Evolutionary conservation across 2,329 filamentous ascomycete genomes (phyloP), one percentile per base, ranked within the genome.

Genomic region (Aspergillus brasiliensis): DNA sequence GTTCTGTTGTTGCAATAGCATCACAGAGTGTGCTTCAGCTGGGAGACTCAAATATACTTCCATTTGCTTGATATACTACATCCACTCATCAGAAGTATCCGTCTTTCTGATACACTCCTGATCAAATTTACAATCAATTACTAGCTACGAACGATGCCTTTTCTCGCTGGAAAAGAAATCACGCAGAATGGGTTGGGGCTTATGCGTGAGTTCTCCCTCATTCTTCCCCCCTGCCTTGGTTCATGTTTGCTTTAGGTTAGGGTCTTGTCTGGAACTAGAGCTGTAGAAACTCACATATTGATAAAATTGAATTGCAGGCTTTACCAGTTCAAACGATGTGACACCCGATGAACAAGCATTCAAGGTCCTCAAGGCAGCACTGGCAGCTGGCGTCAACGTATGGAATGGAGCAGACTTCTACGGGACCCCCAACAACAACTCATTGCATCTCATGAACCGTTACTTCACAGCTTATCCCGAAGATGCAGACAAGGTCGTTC

Each of bases 321-420:
- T 58, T 11, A 54, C 23, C n/a, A 21, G n/a, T 40, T 25, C 38
- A 5, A 13, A 17, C 13, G 8, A 37, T 15, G 27, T 21, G 31
- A 28, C 25, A 7, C 38, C 54, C 1, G 55, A 58, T 25, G 42
- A 61, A 46, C 40, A 55, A 21, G 59, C 51, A 2, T 55, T 86
- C 62, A 80, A 77, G 44, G 80, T 82, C 10, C 80, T 89, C 10
- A 61, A 61, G 23, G 42, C 49, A 1, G 59, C 59, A 3, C 10
- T 58, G 27, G 25, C 27, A n/a, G 47, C 28, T 6, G 58, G 58
- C 10, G 56, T 68, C 62, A 61, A 58, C 28, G 51, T 68, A 37
- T 74, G 71, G 72, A 72, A 72, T 38, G 72, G 66, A 3, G 73
- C 56, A 25, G 71, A 72, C 40, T 69, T 75, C 58, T 76, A 74